Conservation (phyloP, 2,329 filamentous ascomycete genomes). For the Hypoxylon rubiginosum region DNA sequence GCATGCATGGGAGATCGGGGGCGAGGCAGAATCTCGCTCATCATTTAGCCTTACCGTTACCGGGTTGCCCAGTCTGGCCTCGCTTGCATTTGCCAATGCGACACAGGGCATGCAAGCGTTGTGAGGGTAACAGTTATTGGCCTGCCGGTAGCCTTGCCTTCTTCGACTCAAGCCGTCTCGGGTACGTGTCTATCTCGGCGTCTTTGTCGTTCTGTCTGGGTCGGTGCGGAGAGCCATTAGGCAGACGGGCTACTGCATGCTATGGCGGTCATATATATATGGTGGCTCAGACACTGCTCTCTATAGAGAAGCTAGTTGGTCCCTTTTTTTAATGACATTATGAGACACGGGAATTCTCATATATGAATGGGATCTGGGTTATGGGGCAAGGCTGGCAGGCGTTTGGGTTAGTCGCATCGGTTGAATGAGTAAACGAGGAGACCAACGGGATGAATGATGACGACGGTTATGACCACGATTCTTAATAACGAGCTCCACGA, state of each 20-base stretch:
- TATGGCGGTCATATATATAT: not conserved
- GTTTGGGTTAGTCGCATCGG: conserved; percentile 10
- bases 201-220: not conserved
- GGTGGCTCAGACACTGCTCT: not conserved
- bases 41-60: conserved; percentile 31
- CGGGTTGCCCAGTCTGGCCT: conserved; percentile 24
- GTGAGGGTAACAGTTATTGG: conserved; percentile 7
- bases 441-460: conserved; percentile 14
- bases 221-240: conserved; percentile 17
- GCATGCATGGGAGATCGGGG: conserved; percentile 30
- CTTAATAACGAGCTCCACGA: not conserved
- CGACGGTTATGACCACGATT: conserved; percentile 11
- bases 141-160: conserved; percentile 22
- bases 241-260: conserved; percentile 18
- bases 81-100: conserved; percentile 31
- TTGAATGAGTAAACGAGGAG: conserved; percentile 19
- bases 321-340: conserved; percentile 16
- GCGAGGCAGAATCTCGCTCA: conserved; percentile 33
- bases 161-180: conserved; percentile 7
- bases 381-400: not conserved
- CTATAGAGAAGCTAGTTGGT: not conserved
- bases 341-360: conserved; percentile 15
- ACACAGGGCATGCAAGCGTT: conserved; percentile 25
- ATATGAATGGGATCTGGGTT: not conserved
- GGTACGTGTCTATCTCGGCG: conserved; percentile 25